These are phyloP conservation scores for Umbilicaria muhlenbergii DNA, from an alignment of 495 filamentous ascomycete genomes.

Conservation along the genomic window DNA sequence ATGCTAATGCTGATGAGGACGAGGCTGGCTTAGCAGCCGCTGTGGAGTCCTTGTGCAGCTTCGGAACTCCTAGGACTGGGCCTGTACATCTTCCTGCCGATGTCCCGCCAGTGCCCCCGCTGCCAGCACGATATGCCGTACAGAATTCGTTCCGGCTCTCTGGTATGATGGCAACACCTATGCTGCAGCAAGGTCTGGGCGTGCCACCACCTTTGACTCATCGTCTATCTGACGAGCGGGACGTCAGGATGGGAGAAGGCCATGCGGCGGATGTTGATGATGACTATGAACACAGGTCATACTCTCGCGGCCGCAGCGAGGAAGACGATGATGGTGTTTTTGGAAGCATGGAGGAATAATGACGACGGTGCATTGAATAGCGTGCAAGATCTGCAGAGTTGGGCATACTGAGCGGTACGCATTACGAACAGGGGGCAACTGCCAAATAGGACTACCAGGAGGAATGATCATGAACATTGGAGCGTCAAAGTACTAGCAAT, in stretches of 20 bases:
- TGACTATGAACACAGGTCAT: constrained; percentile 45
- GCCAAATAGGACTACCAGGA: too few species aligned
- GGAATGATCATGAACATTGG: not conserved
- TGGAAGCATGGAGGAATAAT: constrained; percentile 75
- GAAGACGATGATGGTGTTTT: constrained; percentile 95
- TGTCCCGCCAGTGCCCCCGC: constrained; percentile 71
- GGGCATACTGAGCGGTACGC: not conserved
- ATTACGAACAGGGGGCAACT: too few species aligned
- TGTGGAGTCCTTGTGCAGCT: constrained; percentile 74
- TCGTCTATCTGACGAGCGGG: constrained; percentile 15
- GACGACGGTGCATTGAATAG: not conserved
- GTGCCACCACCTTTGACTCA: constrained; percentile 27
- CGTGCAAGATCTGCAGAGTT: not conserved
- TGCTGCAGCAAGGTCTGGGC: constrained; percentile 34
- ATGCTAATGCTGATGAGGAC: constrained; percentile 52
- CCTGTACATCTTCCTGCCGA: constrained; percentile 57
- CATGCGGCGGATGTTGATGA: constrained; percentile 52
- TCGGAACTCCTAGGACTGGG: constrained; percentile 61
- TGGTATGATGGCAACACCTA: constrained; percentile 20
- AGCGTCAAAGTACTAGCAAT: not conserved
- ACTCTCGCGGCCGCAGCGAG: constrained; percentile 46
- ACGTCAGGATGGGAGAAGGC: constrained; percentile 23
- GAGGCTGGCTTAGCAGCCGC: constrained; percentile 72
- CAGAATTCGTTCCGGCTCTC: constrained; percentile 26
- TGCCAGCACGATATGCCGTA: constrained; percentile 53